Evolutionary conservation across 2,329 filamentous ascomycete species (phyloP).

Genomic region (Colletotrichum eremochloae): DNA sequence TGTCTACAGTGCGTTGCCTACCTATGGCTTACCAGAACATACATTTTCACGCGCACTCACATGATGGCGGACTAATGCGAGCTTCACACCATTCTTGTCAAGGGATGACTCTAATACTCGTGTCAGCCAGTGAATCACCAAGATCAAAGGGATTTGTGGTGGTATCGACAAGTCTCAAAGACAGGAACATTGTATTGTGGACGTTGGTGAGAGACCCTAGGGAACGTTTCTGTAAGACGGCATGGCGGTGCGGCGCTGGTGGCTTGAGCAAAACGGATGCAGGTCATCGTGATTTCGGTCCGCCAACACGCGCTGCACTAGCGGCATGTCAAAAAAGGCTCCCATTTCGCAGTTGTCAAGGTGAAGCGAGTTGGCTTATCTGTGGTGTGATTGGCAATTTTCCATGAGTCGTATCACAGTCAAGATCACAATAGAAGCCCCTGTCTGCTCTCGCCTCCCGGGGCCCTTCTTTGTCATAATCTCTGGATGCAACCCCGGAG

Average conservation of each 20-base stretch:
- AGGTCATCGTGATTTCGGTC: slow-evolving; percentile 40
- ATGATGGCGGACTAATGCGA: slow-evolving; percentile 43
- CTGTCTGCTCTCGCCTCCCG: slow-evolving; percentile 4
- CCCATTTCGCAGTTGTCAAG: slow-evolving; percentile 21
- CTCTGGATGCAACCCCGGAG: slow-evolving; percentile 30
- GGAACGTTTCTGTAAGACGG: slow-evolving; percentile 28
- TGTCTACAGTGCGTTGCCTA: slow-evolving; percentile 22
- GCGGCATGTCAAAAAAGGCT: slow-evolving; percentile 26
- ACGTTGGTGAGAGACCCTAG: slow-evolving; percentile 14
- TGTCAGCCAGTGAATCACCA: slow-evolving; percentile 28
- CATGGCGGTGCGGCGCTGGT: slow-evolving; percentile 39
- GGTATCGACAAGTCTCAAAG: slow-evolving; percentile 12
- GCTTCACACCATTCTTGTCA: slow-evolving; percentile 28
- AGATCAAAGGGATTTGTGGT: not conserved
- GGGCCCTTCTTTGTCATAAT: slow-evolving; percentile 13
- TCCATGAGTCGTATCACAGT: slow-evolving; percentile 33
- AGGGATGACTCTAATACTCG: slow-evolving; percentile 36
- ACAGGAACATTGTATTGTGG: not conserved
- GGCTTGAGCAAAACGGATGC: slow-evolving; percentile 39
- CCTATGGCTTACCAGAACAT: slow-evolving; percentile 28
- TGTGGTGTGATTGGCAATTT: slow-evolving; percentile 37
- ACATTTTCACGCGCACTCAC: slow-evolving; percentile 39
- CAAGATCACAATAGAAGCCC: slow-evolving; percentile 32
- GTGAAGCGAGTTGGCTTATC: slow-evolving; percentile 20
- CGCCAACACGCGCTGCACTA: slow-evolving; percentile 31